phyloP scores from a whole-genome alignment of 1,139 yeast genomes.

The Hemisphaericaspora xylanilytica region DNA sequence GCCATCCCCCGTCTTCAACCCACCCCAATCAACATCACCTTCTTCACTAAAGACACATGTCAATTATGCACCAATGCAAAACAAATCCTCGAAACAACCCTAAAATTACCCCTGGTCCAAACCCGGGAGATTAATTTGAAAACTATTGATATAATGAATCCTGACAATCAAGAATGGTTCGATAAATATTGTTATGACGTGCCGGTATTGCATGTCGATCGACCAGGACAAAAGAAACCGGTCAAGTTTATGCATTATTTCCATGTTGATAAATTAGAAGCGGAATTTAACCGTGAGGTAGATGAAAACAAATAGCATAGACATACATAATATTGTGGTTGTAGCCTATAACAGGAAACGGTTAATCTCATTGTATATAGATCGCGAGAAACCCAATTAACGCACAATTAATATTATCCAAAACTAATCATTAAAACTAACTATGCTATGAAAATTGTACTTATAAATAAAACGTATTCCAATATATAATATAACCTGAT shows the following conservation, averaged over 20 bases:
- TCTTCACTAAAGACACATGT: constrained; percentile 79
- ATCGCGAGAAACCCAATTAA: too few relatives aligned
- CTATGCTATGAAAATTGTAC: too few relatives aligned
- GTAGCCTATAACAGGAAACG: too few relatives aligned
- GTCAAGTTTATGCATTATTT: constrained; percentile 78
- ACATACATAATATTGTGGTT: too few relatives aligned
- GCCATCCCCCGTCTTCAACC: background rate
- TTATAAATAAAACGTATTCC: too few relatives aligned
- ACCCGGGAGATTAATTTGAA: constrained; percentile 35
- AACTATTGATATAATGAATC: constrained; percentile 65
- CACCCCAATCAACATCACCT: constrained; percentile 37
- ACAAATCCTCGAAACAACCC: constrained; percentile 44
- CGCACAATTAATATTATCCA: too few relatives aligned
- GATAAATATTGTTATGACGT: constrained; percentile 85
- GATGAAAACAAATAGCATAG: too few relatives aligned
- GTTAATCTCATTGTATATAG: too few relatives aligned
- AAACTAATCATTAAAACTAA: too few relatives aligned
- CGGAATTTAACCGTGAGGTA: constrained; percentile 39
- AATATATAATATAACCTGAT: too few relatives aligned
- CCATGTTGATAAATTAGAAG: constrained; percentile 53
- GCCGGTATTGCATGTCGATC: constrained; percentile 78
- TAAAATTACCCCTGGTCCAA: constrained; percentile 24
- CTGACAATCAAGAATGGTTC: constrained; percentile 70
- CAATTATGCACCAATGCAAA: constrained; percentile 77
- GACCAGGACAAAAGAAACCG: constrained; percentile 43